phyloP scores from a whole-genome alignment of 1,139 yeast species.

The Candida labiduridarum region DNA sequence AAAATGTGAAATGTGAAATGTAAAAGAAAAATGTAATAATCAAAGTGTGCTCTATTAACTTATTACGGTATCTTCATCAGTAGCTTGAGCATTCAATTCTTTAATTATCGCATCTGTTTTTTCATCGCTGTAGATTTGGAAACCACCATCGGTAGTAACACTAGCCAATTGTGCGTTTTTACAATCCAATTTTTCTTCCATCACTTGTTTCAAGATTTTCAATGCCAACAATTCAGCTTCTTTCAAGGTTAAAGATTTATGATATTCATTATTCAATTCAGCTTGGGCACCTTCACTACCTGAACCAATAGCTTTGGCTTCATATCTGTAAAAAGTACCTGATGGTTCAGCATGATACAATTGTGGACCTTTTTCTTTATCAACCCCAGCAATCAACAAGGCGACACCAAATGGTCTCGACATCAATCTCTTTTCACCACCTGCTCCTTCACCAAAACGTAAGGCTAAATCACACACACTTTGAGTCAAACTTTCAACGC shows the following conservation, averaged over 20 bases:
- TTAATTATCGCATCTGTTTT: constrained; percentile 83
- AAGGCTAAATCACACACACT: constrained; percentile 96
- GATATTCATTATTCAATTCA: constrained; percentile 95
- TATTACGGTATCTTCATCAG: constrained; percentile 27
- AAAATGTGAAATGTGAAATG: background rate
- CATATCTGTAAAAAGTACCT: constrained; percentile 96
- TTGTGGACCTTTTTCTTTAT: constrained; percentile 92
- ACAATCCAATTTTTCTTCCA: constrained; percentile 98
- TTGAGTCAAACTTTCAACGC: constrained; percentile 93
- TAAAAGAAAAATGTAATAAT: background rate
- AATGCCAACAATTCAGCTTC: constrained; percentile 92
- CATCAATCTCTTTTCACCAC: constrained; percentile 96
- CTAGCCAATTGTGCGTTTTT: constrained; percentile 95
- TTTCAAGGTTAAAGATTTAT: constrained; percentile 85
- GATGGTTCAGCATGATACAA: constrained; percentile 98
- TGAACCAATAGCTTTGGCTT: constrained; percentile 98
- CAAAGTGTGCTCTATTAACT: constrained; percentile 10
- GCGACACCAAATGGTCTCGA: constrained; percentile 99
- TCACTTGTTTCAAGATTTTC: constrained; percentile 92
- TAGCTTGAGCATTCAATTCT: constrained; percentile 70
- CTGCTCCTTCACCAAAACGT: constrained; percentile 97
- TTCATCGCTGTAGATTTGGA: constrained; percentile 81
- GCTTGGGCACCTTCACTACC: constrained; percentile 99
- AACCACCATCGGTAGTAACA: constrained; percentile 86
- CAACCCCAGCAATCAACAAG: constrained; percentile 90